Evolutionary conservation across 345 rosid genomes (phyloP).

Genomic region (Rhizophora apiculata): DNA sequence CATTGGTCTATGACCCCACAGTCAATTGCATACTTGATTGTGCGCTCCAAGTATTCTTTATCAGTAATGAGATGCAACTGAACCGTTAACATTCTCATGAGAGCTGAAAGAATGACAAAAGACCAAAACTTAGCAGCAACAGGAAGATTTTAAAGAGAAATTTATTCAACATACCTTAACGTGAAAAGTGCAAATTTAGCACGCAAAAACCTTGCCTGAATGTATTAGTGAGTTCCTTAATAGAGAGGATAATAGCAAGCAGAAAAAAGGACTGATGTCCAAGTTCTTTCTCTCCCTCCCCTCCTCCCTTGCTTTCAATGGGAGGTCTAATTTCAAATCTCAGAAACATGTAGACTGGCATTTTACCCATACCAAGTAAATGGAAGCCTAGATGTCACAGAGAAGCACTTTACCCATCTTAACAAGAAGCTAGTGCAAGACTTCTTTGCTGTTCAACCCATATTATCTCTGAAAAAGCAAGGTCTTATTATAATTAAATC

Average conservation of each 20-base stretch:
- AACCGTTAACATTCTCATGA: conserved; percentile 78
- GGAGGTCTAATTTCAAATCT: too few species aligned
- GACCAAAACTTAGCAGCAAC: conserved; percentile 14
- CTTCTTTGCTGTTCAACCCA: too few species aligned
- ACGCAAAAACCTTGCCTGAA: too few species aligned
- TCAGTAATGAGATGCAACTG: conserved; percentile 65
- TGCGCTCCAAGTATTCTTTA: conserved; percentile 56
- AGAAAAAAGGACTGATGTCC: neutral
- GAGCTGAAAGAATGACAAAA: conserved; percentile 42
- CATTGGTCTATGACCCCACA: conserved; percentile 88
- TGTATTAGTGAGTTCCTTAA: too few species aligned
- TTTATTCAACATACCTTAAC: neutral
- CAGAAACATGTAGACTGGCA: neutral
- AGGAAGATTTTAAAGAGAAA: neutral
- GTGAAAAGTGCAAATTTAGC: neutral
- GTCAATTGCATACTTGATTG: conserved; percentile 67
- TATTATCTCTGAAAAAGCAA: too few species aligned
- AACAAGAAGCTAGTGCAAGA: neutral
- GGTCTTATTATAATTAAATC: too few species aligned
- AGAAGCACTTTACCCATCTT: neutral
- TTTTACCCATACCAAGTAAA: neutral
- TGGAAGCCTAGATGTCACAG: neutral
- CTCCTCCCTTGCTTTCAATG: too few species aligned
- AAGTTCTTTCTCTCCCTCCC: neutral
- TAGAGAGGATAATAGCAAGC: too few species aligned